phyloP scores from a whole-genome alignment of 768 basidiomycete species.

The Leccinum uliginosum region DNA sequence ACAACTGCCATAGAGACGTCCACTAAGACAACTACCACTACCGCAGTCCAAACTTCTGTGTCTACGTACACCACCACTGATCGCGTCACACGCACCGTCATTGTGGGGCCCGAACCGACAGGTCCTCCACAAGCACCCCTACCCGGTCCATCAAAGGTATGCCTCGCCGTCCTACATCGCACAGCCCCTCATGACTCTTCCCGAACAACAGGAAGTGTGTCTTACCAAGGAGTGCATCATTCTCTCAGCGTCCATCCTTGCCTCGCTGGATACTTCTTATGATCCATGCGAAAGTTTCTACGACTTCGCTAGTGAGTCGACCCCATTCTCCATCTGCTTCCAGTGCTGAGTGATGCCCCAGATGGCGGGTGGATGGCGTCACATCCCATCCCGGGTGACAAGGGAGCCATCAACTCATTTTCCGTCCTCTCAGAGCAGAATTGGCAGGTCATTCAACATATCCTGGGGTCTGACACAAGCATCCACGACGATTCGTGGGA shows the following conservation, averaged over 20 bases:
- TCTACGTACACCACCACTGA: slow-evolving; percentile 38
- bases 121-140: slow-evolving; percentile 50
- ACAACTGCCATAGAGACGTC: slow-evolving; percentile 39
- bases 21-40: slow-evolving; percentile 36
- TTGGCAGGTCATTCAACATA: slow-evolving; percentile 67
- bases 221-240: slow-evolving; percentile 75
- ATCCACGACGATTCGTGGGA: slow-evolving; percentile 44
- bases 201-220: slow-evolving; percentile 54
- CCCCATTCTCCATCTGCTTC: background rate
- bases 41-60: slow-evolving; percentile 34
- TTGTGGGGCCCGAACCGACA: slow-evolving; percentile 36
- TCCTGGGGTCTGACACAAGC: slow-evolving; percentile 51
- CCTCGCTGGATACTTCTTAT: slow-evolving; percentile 70
- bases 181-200: background rate
- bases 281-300: slow-evolving; percentile 98
- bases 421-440: slow-evolving; percentile 70
- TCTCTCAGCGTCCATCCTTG: slow-evolving; percentile 77
- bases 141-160: slow-evolving; percentile 54
- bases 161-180: background rate
- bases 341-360: slow-evolving; percentile 27
- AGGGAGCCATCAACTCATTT: slow-evolving; percentile 69
- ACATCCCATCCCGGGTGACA: slow-evolving; percentile 86
- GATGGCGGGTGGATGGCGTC: slow-evolving; percentile 84
- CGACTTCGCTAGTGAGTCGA: slow-evolving; percentile 77
- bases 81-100: slow-evolving; percentile 37